These are phyloP conservation scores for Apophysomyces ossiformis DNA, from an alignment of 371 early-diverging fungal genomes.

Conservation along the genomic window DNA sequence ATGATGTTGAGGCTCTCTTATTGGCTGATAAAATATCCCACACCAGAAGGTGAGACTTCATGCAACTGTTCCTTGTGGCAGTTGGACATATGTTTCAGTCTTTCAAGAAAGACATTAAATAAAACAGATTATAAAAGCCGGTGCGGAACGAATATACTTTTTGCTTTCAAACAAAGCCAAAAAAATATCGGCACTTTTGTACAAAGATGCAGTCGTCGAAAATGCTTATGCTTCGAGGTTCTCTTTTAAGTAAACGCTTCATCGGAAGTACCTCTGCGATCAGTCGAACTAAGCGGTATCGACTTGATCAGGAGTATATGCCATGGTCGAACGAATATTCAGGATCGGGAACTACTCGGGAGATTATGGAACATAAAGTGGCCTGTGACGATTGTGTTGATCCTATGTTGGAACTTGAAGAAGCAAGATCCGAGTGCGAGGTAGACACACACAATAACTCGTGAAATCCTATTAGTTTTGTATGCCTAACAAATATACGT, in stretches of 20 bases:
- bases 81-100: neutral
- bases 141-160: neutral
- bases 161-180: neutral
- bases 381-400: slow-evolving; percentile 16
- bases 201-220: neutral
- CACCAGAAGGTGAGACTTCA: slow-evolving; percentile 10
- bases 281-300: neutral
- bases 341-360: slow-evolving; percentile 25
- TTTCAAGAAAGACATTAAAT: neutral
- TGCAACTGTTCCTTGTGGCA: neutral
- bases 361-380: slow-evolving; percentile 17
- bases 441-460: neutral
- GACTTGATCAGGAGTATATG: slow-evolving; percentile 21
- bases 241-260: neutral
- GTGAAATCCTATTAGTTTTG: too few relatives aligned
- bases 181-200: too few relatives aligned
- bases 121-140: neutral
- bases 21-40: slow-evolving; percentile 3
- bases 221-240: neutral
- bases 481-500: neutral
- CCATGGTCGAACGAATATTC: slow-evolving; percentile 32
- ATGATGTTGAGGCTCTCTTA: neutral
- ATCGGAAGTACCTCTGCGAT: neutral
- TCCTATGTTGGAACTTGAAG: slow-evolving; percentile 20
- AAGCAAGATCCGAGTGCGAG: slow-evolving; percentile 10